These are phyloP conservation scores for Xylaria cubensis DNA, from an alignment of 495 filamentous ascomycete genomes.

Conservation along the genomic window DNA sequence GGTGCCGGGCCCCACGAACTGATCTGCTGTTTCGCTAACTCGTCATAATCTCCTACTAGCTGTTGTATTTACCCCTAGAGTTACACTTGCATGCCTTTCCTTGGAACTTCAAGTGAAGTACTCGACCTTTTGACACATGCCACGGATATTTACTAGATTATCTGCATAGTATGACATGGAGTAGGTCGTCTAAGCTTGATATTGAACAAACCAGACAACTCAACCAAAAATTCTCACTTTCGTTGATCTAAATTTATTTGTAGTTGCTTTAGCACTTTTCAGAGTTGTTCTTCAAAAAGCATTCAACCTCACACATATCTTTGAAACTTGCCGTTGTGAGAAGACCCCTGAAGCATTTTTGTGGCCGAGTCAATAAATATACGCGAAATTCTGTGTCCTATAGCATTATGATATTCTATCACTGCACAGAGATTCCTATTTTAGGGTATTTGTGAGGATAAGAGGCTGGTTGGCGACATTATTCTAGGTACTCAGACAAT, in stretches of 20 bases:
- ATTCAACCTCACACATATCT: neutral
- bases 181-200: too few relatives aligned
- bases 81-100: too few relatives aligned
- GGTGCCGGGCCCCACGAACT: too few relatives aligned
- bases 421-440: neutral
- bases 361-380: neutral
- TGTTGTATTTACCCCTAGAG: too few relatives aligned
- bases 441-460: neutral
- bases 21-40: too few relatives aligned
- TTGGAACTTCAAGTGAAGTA: too few relatives aligned
- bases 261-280: neutral
- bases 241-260: neutral
- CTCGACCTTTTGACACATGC: too few relatives aligned
- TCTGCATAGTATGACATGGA: too few relatives aligned
- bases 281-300: neutral
- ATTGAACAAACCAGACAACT: too few relatives aligned
- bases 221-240: neutral
- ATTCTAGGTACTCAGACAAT: too few relatives aligned
- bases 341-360: neutral
- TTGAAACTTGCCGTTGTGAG: neutral
- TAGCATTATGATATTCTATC: neutral
- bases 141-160: too few relatives aligned
- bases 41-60: too few relatives aligned
- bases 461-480: neutral
- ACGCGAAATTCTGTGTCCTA: neutral